Evolutionary conservation across 495 filamentous ascomycete genomes (phyloP), one percentile per base, ranked within the genome.

Genomic region (Penicillium paxilli): DNA sequence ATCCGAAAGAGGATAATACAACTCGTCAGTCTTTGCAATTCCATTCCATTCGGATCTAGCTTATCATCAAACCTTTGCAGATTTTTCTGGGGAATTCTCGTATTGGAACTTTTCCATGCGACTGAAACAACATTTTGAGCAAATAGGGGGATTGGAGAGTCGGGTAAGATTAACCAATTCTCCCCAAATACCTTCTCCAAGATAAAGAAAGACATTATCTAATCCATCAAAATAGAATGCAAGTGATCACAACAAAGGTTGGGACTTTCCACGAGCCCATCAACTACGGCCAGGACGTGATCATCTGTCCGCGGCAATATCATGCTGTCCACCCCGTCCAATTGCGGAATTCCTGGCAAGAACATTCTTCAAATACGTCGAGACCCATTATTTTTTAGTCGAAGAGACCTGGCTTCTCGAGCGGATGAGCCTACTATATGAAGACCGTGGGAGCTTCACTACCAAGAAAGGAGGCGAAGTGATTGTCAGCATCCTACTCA

Each of bases 41-140:
- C 17, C 25, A 20, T 47, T 17, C 17, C 22, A 32, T 47, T 35
- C 23, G 25, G 44, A 30, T 37, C 5, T 38, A 5, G 20, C 47
- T 38, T 12, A 50, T 22, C n/a, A 28, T 12, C 37, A 19, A 48
- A 20, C 20, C 26, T 62, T 38, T 38, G 16, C 33, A 75, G 71
- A 75, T 22, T 75, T 67, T 41, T 75, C 71, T 1, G 71, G 71
- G 0, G 71, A 75, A 42, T 73, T 72, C 47, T 75, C 71, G 4
- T 69, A 73, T 47, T 70, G 70, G 67, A 73, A 73, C 35, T 73
- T 75, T 47, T 69, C 68, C 14, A 70, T 67, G 70, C 64, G 68
- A 14, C 54, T 70, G 11, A 68, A 70, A 49, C 58, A 58, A 10
- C 64, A 63, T 17, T 69, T 72, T 37, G 63, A 69, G 44, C 66